phyloP scores from a whole-genome alignment of 2,329 filamentous ascomycete species.

The Polychaeton citri region DNA sequence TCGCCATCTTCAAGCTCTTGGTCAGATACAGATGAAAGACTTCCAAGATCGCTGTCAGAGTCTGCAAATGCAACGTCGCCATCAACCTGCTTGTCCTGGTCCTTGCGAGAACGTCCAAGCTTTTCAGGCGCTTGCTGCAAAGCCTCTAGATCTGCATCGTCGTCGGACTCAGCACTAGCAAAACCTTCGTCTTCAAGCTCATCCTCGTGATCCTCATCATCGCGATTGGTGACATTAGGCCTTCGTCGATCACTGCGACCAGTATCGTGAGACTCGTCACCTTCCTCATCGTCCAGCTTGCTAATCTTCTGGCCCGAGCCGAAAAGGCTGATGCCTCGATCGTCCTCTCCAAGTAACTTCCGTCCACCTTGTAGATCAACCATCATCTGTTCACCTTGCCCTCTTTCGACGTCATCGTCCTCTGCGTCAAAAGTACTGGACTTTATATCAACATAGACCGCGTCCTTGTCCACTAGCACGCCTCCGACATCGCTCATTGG shows the following conservation, averaged over 20 bases:
- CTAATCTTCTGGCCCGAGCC: conserved; percentile 59
- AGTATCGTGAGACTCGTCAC: conserved; percentile 36
- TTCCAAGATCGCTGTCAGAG: conserved; percentile 91
- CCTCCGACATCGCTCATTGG: conserved; percentile 98
- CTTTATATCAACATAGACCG: conserved; percentile 74
- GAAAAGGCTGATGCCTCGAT: conserved; percentile 76
- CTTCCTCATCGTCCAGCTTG: conserved; percentile 36
- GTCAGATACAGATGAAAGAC: conserved; percentile 54
- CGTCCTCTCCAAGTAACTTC: conserved; percentile 66
- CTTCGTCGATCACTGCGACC: conserved; percentile 31
- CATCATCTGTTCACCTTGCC: conserved; percentile 92
- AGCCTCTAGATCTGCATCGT: conserved; percentile 35
- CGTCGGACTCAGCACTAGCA: conserved; percentile 38
- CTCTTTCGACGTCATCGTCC: conserved; percentile 53
- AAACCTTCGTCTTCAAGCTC: conserved; percentile 40
- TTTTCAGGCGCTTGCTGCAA: conserved; percentile 30
- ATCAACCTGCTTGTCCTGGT: conserved; percentile 37
- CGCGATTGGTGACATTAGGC: conserved; percentile 34
- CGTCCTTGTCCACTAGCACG: conserved; percentile 90
- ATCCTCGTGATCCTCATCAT: conserved; percentile 36
- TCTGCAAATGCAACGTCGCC: conserved; percentile 85
- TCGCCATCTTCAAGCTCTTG: conserved; percentile 38
- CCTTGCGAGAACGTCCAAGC: conserved; percentile 36
- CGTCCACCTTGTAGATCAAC: conserved; percentile 76
- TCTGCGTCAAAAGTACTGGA: conserved; percentile 58